phyloP scores from a whole-genome alignment of 768 basidiomycete genomes.

The Dacryopinax spathularia region DNA sequence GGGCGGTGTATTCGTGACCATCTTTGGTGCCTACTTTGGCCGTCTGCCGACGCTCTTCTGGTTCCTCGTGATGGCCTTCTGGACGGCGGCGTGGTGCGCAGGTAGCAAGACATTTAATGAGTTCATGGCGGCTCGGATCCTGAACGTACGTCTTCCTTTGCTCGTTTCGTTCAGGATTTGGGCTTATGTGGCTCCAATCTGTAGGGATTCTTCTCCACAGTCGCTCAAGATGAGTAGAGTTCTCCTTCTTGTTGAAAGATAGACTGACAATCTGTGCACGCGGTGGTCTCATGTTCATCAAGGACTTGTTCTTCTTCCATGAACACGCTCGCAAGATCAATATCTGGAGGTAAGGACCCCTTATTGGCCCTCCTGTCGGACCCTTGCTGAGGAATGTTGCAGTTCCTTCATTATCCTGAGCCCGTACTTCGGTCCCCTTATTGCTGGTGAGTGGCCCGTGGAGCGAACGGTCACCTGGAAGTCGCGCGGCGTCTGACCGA shows the following conservation, averaged over 20 bases:
- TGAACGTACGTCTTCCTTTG: too few relatives aligned
- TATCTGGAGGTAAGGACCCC: neutral
- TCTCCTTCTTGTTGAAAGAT: neutral
- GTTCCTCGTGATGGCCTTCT: neutral
- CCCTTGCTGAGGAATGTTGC: too few relatives aligned
- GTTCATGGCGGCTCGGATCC: neutral
- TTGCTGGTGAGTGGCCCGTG: too few relatives aligned
- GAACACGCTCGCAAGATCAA: neutral
- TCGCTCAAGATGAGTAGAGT: neutral
- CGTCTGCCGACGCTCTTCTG: neutral
- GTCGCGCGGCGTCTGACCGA: too few relatives aligned
- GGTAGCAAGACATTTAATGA: neutral
- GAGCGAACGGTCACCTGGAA: too few relatives aligned
- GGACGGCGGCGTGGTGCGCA: neutral
- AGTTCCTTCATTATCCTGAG: neutral
- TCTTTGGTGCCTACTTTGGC: neutral
- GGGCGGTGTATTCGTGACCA: neutral
- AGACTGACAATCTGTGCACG: neutral
- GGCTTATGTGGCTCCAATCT: too few relatives aligned
- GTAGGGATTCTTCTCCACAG: neutral
- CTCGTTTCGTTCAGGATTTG: too few relatives aligned
- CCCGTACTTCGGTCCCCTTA: neutral
- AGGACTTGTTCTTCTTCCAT: neutral
- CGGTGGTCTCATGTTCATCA: neutral
- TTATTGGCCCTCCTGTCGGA: too few relatives aligned